These are phyloP conservation scores for Blastocystis sp. DNA, from an alignment of 352 stramenopile genomes.

Conservation along the genomic window DNA sequence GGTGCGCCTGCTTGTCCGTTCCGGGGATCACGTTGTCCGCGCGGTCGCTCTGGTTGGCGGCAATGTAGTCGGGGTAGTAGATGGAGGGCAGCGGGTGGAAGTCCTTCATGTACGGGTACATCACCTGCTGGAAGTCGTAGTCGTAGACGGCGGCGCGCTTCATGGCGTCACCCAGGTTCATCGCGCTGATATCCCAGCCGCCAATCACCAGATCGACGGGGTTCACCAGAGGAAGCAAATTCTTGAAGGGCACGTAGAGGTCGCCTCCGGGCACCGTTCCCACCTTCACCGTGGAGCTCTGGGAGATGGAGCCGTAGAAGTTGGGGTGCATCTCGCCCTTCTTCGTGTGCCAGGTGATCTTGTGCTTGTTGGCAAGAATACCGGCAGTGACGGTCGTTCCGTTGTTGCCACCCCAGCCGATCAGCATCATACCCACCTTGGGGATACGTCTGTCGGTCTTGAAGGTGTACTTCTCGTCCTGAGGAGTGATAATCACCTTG, in stretches of 20 bases:
- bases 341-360: slow-evolving; percentile 93
- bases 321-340: slow-evolving; percentile 86
- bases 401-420: slow-evolving; percentile 97
- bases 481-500: slow-evolving; percentile 82
- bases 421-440: slow-evolving; percentile 89
- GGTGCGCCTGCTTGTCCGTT: slow-evolving; percentile 86
- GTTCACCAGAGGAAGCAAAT: slow-evolving; percentile 93
- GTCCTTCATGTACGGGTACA: slow-evolving; percentile 91
- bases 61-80: slow-evolving; percentile 99
- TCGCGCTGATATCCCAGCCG: slow-evolving; percentile 95
- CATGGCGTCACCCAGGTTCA: slow-evolving; percentile 94
- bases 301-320: slow-evolving; percentile 94
- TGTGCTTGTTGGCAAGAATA: slow-evolving; percentile 91
- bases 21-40: slow-evolving; percentile 93
- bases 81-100: slow-evolving; percentile 92
- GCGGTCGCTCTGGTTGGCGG: slow-evolving; percentile 94
- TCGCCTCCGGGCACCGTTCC: slow-evolving; percentile 85
- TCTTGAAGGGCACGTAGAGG: slow-evolving; percentile 93
- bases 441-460: slow-evolving; percentile 91
- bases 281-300: slow-evolving; percentile 92
- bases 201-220: slow-evolving; percentile 95
- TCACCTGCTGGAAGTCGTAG: slow-evolving; percentile 91
- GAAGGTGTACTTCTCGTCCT: slow-evolving; percentile 89
- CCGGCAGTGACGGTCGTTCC: slow-evolving; percentile 87
- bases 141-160: slow-evolving; percentile 88